These are phyloP conservation scores for Peziza echinospora DNA, from an alignment of 495 filamentous ascomycete genomes.

Conservation along the genomic window DNA sequence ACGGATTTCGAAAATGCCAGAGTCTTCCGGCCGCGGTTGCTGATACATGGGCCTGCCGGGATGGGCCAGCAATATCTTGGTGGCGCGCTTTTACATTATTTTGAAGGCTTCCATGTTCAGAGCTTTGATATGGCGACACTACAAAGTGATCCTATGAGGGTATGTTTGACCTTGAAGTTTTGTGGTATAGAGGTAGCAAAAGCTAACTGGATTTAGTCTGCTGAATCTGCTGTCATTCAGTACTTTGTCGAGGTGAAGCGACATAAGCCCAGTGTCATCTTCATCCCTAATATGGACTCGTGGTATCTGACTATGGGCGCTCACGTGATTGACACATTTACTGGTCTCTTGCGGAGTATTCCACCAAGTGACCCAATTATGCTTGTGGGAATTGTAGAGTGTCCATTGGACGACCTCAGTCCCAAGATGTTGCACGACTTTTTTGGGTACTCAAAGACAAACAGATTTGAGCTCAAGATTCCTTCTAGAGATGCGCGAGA, in stretches of 20 bases:
- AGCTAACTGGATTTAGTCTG: constrained; percentile 28
- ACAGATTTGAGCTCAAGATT: constrained; percentile 39
- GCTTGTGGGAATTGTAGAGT: constrained; percentile 60
- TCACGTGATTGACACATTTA: constrained; percentile 51
- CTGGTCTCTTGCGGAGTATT: constrained; percentile 51
- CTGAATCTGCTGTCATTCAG: constrained; percentile 72
- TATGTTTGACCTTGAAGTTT: too few relatives aligned
- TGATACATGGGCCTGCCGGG: constrained; percentile 54
- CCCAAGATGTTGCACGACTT: constrained; percentile 45
- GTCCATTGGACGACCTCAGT: constrained; percentile 28
- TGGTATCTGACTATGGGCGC: constrained; percentile 59
- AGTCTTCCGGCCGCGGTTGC: constrained; percentile 67
- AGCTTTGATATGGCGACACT: constrained; percentile 80
- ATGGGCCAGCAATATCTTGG: constrained; percentile 93
- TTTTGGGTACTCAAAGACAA: constrained; percentile 66
- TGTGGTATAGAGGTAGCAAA: constrained; percentile 8
- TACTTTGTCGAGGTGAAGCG: constrained; percentile 78
- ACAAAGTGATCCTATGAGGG: constrained; percentile 39
- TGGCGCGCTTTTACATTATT: constrained; percentile 63
- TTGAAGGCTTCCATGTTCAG: constrained; percentile 86
- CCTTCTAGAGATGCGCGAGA: constrained; percentile 28
- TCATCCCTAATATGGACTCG: constrained; percentile 66
- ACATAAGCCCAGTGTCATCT: constrained; percentile 90
- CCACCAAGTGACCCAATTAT: constrained; percentile 74
- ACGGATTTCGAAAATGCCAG: constrained; percentile 68